Conservation (phyloP, 192 early-diverging fungal genomes). For the Umbelopsis ramanniana region DNA sequence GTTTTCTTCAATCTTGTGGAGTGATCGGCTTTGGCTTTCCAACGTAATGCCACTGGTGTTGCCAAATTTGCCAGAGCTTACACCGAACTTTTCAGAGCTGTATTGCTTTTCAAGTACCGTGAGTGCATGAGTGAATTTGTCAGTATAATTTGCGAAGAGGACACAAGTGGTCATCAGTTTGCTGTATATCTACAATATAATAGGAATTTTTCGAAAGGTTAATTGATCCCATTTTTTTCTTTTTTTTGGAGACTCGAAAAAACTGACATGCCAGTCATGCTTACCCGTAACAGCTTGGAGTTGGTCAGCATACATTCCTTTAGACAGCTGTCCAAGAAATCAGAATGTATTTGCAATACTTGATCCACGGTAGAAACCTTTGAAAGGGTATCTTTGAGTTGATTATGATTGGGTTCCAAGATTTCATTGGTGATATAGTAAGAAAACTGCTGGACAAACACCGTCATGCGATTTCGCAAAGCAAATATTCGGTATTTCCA, state of each 20-base stretch:
- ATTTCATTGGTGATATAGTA: conserved; percentile 92
- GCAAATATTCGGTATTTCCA: conserved; percentile 71
- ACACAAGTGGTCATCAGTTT: conserved; percentile 64
- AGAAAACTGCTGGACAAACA: conserved; percentile 91
- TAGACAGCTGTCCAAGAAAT: conserved; percentile 86
- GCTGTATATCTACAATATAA: conserved; percentile 72
- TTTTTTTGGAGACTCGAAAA: neutral
- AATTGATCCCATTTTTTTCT: neutral
- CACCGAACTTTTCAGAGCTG: conserved; percentile 25
- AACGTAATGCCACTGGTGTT: conserved; percentile 19
- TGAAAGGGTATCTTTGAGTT: conserved; percentile 65
- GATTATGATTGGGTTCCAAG: conserved; percentile 88
- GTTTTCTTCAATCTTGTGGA: conserved; percentile 61
- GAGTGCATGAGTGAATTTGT: conserved; percentile 54
- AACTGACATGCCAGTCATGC: neutral
- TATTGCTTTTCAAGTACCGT: conserved; percentile 43
- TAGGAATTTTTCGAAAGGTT: neutral
- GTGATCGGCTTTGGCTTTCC: conserved; percentile 44
- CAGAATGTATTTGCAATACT: conserved; percentile 76
- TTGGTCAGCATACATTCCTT: conserved; percentile 92
- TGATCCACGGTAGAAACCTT: conserved; percentile 86
- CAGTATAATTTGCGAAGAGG: conserved; percentile 61
- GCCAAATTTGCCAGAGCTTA: conserved; percentile 41
- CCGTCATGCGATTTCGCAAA: conserved; percentile 81
- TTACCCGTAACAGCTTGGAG: conserved; percentile 80